Evolutionary conservation across 257 asterid species (phyloP).

Genomic region (Ajuga chamaepitys): DNA sequence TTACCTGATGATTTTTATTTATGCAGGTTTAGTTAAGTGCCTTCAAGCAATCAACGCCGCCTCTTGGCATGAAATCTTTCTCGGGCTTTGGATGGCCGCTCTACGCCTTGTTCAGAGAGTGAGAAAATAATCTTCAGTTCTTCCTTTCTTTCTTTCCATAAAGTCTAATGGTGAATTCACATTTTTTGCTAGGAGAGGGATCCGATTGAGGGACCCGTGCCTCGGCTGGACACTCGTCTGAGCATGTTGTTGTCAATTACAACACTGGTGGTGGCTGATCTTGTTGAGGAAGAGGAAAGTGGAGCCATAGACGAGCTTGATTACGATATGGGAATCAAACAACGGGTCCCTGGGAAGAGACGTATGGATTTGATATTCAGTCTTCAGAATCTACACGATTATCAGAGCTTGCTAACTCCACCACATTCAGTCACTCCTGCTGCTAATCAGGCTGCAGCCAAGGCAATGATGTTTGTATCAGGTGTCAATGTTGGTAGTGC

Average conservation of each 20-base stretch:
- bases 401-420: slow-evolving; percentile 74
- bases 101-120: slow-evolving; percentile 95
- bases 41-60: slow-evolving; percentile 82
- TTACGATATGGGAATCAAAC: slow-evolving; percentile 23
- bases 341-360: slow-evolving; percentile 37
- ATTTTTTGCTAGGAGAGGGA: slow-evolving; percentile 86
- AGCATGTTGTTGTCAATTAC: slow-evolving; percentile 82
- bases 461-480: slow-evolving; percentile 74
- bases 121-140: slow-evolving; percentile 21
- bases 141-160: too few species aligned
- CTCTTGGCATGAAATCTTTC: slow-evolving; percentile 82
- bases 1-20: slow-evolving; percentile 2
- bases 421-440: slow-evolving; percentile 65
- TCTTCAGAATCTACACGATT: slow-evolving; percentile 65
- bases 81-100: slow-evolving; percentile 98
- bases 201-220: slow-evolving; percentile 97
- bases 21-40: slow-evolving; percentile 78
- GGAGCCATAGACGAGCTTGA: slow-evolving; percentile 27
- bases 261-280: slow-evolving; percentile 84
- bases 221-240: slow-evolving; percentile 86
- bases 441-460: slow-evolving; percentile 91
- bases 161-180: not conserved
- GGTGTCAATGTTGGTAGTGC: slow-evolving; percentile 44
- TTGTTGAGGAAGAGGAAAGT: slow-evolving; percentile 82
- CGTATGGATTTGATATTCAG: slow-evolving; percentile 62